Evolutionary conservation across 2,329 filamentous ascomycete genomes (phyloP).

Genomic region (Fusarium sacchari): DNA sequence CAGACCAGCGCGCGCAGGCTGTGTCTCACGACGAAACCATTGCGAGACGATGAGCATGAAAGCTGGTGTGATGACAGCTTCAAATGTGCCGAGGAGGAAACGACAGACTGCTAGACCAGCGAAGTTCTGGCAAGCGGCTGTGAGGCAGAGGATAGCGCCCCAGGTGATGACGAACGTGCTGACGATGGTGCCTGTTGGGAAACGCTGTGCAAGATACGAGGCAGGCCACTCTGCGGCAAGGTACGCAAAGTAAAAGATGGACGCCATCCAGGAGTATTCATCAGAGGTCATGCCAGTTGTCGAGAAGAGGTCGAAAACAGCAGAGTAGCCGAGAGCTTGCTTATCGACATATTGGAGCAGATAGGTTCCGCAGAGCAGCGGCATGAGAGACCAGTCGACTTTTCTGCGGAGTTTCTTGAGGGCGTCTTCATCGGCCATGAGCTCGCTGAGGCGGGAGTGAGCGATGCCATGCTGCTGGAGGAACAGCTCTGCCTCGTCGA

Average conservation of each 20-base stretch:
- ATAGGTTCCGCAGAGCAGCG: conserved; percentile 61
- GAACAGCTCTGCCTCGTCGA: conserved; percentile 43
- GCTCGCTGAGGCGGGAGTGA: conserved; percentile 36
- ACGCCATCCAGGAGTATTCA: conserved; percentile 65
- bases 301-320: conserved; percentile 64
- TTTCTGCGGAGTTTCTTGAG: conserved; percentile 50
- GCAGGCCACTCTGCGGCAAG: conserved; percentile 55
- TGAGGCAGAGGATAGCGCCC: conserved; percentile 57
- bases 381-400: conserved; percentile 62
- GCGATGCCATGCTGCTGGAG: conserved; percentile 42
- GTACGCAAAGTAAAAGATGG: conserved; percentile 65
- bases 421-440: conserved; percentile 39
- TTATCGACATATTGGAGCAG: conserved; percentile 67
- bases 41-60: conserved; percentile 63
- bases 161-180: conserved; percentile 48
- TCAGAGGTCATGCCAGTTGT: conserved; percentile 57
- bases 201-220: conserved; percentile 49
- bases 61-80: conserved; percentile 59
- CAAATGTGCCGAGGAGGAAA: conserved; percentile 59
- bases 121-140: conserved; percentile 55
- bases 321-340: conserved; percentile 62
- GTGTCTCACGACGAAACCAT: conserved; percentile 59
- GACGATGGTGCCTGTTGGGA: conserved; percentile 50
- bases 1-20: conserved; percentile 58
- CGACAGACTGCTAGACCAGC: conserved; percentile 57